phyloP scores from a whole-genome alignment of 345 rosid genomes.

The Anacardium occidentale region DNA sequence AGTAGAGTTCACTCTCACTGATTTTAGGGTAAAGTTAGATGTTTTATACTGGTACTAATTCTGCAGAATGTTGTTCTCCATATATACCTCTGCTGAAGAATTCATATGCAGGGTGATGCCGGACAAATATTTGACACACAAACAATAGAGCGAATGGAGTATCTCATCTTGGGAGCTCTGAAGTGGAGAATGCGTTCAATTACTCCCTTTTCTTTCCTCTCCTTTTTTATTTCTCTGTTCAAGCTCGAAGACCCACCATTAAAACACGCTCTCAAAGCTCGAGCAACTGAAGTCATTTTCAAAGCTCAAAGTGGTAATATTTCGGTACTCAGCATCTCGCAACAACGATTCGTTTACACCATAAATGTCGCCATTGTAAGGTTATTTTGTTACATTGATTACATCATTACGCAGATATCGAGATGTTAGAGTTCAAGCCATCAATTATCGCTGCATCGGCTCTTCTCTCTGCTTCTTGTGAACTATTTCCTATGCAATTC shows the following conservation, averaged over 20 bases:
- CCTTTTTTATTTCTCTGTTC: slow-evolving; percentile 53
- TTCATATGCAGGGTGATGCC: slow-evolving; percentile 34
- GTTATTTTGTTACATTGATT: neutral
- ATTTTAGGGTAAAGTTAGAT: slow-evolving; percentile 44
- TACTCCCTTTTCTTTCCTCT: slow-evolving; percentile 76
- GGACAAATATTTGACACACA: slow-evolving; percentile 51
- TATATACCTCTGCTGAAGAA: neutral
- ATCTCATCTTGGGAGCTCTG: slow-evolving; percentile 64
- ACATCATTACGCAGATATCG: slow-evolving; percentile 39
- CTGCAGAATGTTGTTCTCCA: neutral
- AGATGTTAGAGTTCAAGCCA: slow-evolving; percentile 66
- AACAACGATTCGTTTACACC: neutral
- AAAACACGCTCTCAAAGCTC: slow-evolving; percentile 48
- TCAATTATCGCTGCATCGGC: slow-evolving; percentile 72
- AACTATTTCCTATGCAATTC: slow-evolving; percentile 54
- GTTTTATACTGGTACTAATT: no score
- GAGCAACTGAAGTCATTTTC: slow-evolving; percentile 57
- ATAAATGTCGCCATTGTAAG: neutral
- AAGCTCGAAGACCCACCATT: slow-evolving; percentile 48
- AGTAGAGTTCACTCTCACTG: slow-evolving; percentile 39
- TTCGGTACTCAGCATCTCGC: neutral
- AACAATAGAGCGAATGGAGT: slow-evolving; percentile 68
- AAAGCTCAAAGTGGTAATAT: slow-evolving; percentile 59
- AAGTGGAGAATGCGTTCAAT: slow-evolving; percentile 92
- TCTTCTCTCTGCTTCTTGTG: slow-evolving; percentile 56